Evolutionary conservation across 306 rosid genomes (phyloP).

Genomic region (Quillaja saponaria): DNA sequence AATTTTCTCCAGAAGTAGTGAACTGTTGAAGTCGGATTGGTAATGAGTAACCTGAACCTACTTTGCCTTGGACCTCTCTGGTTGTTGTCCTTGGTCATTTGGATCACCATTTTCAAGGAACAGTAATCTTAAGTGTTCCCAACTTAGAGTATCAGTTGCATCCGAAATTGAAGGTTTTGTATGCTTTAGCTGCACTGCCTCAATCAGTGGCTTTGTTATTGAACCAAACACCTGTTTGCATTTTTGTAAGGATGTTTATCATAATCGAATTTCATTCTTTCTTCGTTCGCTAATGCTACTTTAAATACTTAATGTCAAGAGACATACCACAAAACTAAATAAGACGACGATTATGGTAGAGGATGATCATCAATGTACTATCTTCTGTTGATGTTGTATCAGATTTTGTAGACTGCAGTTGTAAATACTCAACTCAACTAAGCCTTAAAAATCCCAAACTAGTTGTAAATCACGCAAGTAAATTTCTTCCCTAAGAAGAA

Average conservation of each 20-base stretch:
- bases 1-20: conserved; percentile 82
- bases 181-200: conserved; percentile 54
- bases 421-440: no score
- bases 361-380: conserved; percentile 62
- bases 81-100: conserved; percentile 31
- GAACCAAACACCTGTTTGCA: conserved; percentile 74
- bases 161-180: conserved; percentile 42
- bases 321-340: conserved; percentile 72
- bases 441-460: no score
- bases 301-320: background rate
- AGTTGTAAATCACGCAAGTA: conserved; percentile 9
- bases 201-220: conserved; percentile 70
- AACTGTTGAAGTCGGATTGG: conserved; percentile 55
- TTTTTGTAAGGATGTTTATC: conserved; percentile 22
- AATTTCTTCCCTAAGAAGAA: background rate
- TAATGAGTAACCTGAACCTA: conserved; percentile 45
- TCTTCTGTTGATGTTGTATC: conserved; percentile 18
- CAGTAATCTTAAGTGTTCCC: conserved; percentile 50
- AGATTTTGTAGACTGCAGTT: conserved; percentile 60
- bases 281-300: conserved; percentile 1
- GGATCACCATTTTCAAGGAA: conserved; percentile 39
- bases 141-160: conserved; percentile 42
- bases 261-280: conserved; percentile 17
- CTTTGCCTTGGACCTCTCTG: conserved; percentile 23
- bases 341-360: conserved; percentile 67